Evolutionary conservation across 2,329 filamentous ascomycete species (phyloP), one percentile per base, ranked within the genome.

Genomic region (Epichloe baconii): DNA sequence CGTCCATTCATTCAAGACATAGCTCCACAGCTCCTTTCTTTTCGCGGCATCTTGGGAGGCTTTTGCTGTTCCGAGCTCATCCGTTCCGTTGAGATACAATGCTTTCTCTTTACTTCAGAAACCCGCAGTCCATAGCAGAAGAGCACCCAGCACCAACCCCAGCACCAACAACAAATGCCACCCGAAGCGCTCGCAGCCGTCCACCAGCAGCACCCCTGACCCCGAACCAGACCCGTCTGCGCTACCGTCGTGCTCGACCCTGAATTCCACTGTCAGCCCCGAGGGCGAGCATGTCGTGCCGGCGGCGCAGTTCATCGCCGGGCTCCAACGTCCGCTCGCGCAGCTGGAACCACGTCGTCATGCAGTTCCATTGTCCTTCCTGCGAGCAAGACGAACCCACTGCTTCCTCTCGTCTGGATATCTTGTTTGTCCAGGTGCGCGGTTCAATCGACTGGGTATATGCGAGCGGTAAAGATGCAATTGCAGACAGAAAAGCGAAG

Each of bases 341-440:
- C 75, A 78, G 31, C 61, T 78, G 75, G 64, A 71, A 78, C 36
- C 64, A 66, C 19, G 56, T 62, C 1, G 65, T 67, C 64, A 78
- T 71, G 64, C 76, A 78, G 61, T 77, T 75, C 75, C 75, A 78
- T 54, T 71, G 68, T n/a, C 75, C 75, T 53, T 78, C 74, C 12
- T 64, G 58, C 11, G 63, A 61, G 60, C 75, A 78, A 4, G 61
- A 56, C 2, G 69, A 62, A 19, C 71, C 71, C 3, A 58, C 61
- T 12, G 62, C 53, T 53, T 68, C 59, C 14, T 58, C 57, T n/a
- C 61, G 60, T 26, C 50, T 54, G 11, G 52, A 17, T 1, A 61
- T 44, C 37, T 44, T n/a, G n/a, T 45, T 35, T 12, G 21, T n/a
- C 1, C 15, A 31, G 1, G 12, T 14, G n/a, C 3, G 36, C 14